Base-by-base conservation (phyloP, 441 rosid genomes). In the Brassica hybrid region DNA sequence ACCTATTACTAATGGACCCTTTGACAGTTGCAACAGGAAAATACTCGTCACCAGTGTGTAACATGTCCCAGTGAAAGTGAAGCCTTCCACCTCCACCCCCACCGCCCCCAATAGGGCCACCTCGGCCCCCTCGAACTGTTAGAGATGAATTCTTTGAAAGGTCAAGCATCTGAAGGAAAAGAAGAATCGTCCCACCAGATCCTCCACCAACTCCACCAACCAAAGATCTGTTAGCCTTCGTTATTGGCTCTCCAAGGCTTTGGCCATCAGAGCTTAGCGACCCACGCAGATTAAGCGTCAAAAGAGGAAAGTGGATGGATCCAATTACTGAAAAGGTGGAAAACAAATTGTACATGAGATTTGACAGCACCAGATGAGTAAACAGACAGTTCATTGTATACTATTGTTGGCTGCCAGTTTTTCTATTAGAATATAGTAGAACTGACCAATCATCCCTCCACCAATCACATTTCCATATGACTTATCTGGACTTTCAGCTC, bases 61-160 rank as follows among this genome's bases (percentile, higher is more conserved):
- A 85, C 77, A 87, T 89, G 78, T 89, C 89, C 99, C 99, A 96
- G 81, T 96, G 98, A 84, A 96, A 96, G 86, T 96, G 99, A 85
- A 92, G 89, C 83, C 99, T 92, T 63, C 99, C 99, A 66, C 99
- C 98, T 17, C 99, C 99, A 45, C 99, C 99, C 0, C 99, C 99
- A 17, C 99, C 99, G 30, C 97, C 99, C 14, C 99, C 99, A 70
- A 83, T 88, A 60, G 83, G 88, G 32, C 98, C 90, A 65, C 99
- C 99, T 72, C 83, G 85, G 19, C 99, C 99, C 72, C 99, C 99
- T 67, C 67, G 76, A 84, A 80, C 87, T 84, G 98, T 89, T 75
- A 96, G 81, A 79, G 84, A 82, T 34, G 99, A 91, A 80, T 85
- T 86, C 71, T 82, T 88, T 27, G 86, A 88, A 69, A 96, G 89